phyloP scores from a whole-genome alignment of 208 protist species.

The Angomonas ambiguus region DNA sequence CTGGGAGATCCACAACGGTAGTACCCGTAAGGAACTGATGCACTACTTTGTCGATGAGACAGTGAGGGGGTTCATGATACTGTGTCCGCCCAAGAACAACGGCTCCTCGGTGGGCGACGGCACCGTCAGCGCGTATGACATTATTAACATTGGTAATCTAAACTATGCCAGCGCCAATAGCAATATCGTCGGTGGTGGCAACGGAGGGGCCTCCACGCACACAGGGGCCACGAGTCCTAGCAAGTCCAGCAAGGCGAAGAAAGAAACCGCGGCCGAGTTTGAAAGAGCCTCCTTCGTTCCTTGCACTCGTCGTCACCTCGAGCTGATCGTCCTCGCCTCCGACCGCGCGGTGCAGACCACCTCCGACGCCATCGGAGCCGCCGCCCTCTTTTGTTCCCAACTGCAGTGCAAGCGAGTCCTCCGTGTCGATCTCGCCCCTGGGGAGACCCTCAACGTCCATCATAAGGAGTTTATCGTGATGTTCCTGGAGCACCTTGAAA shows the following conservation, averaged over 20 bases:
- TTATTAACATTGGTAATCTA: conserved; percentile 7
- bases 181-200: not conserved
- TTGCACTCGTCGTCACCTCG: conserved; percentile 11
- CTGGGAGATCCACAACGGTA: conserved; percentile 53
- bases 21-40: conserved; percentile 80
- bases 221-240: not conserved
- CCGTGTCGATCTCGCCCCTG: conserved; percentile 48
- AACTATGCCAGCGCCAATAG: not conserved
- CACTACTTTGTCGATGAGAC: conserved; percentile 35
- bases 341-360: conserved; percentile 33
- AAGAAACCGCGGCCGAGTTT: not conserved
- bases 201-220: not conserved
- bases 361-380: conserved; percentile 32
- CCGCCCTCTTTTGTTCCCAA: conserved; percentile 55
- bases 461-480: conserved; percentile 54
- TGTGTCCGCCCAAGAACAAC: conserved; percentile 38
- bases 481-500: conserved; percentile 45
- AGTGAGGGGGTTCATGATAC: conserved; percentile 49
- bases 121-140: conserved; percentile 42
- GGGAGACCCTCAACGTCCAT: conserved; percentile 28
- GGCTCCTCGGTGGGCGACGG: conserved; percentile 66
- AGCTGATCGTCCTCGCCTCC: conserved; percentile 57
- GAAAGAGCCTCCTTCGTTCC: not conserved
- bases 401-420: conserved; percentile 67
- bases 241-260: not conserved